Evolutionary conservation across 345 rosid genomes (phyloP).

Genomic region (Eucalyptus brandiana): DNA sequence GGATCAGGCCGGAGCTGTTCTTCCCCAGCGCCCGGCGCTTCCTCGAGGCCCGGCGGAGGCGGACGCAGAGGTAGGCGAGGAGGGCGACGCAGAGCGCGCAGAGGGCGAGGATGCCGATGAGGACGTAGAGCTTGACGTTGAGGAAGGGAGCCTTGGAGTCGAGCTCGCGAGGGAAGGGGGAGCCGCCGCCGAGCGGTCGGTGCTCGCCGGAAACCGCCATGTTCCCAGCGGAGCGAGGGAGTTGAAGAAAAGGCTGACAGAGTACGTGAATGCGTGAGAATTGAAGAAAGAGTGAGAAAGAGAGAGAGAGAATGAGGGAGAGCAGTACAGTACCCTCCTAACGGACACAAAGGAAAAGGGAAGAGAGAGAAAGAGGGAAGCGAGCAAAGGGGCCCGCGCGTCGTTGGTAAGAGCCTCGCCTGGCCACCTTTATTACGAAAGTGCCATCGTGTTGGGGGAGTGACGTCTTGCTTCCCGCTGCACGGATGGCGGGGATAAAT

Average conservation of each 20-base stretch:
- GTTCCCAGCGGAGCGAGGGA: conserved; percentile 3
- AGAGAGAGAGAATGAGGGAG: neutral
- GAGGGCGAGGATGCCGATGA: conserved; percentile 34
- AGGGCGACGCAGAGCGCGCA: conserved; percentile 21
- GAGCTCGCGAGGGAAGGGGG: neutral
- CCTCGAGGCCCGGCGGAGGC: conserved; percentile 30
- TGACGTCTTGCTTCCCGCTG: neutral
- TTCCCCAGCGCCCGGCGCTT: conserved; percentile 45
- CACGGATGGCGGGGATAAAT: neutral
- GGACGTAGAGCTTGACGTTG: conserved; percentile 39
- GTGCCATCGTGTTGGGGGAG: neutral
- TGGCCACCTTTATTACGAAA: neutral
- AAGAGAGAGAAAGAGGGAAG: neutral
- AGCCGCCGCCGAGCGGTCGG: neutral
- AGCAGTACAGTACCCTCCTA: conserved; percentile 1
- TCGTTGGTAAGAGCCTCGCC: neutral
- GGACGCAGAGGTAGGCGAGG: conserved; percentile 25
- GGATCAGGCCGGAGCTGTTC: conserved; percentile 68
- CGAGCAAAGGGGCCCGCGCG: neutral
- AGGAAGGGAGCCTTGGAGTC: conserved; percentile 34
- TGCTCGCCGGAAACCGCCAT: conserved; percentile 36
- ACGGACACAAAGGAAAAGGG: conserved; percentile 10
- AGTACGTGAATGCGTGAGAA: neutral
- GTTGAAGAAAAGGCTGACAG: neutral
- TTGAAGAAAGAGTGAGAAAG: neutral